phyloP scores from a whole-genome alignment of 495 filamentous ascomycete genomes.

The Lophiotrema nucula region DNA sequence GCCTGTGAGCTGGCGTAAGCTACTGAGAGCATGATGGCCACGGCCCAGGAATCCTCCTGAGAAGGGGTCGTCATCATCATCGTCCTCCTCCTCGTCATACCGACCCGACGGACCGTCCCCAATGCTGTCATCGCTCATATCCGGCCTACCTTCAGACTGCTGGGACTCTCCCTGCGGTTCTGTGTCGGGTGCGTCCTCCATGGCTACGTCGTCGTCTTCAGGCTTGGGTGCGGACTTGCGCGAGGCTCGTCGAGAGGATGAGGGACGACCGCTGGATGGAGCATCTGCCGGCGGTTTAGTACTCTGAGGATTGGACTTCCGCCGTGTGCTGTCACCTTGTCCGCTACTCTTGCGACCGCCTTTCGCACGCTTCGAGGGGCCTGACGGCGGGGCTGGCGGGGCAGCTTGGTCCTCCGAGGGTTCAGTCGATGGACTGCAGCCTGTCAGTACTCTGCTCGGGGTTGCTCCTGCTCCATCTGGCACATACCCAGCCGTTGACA shows the following conservation, averaged over 20 bases:
- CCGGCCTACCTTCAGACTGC: slow-evolving; percentile 29
- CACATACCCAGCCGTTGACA: slow-evolving; percentile 80
- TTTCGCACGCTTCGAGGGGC: slow-evolving; percentile 25
- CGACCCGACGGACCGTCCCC: slow-evolving; percentile 52
- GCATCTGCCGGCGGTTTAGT: slow-evolving; percentile 20
- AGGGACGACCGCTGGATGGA: slow-evolving; percentile 3
- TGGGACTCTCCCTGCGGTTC: slow-evolving; percentile 52
- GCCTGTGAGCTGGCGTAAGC: slow-evolving; percentile 80
- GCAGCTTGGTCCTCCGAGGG: slow-evolving; percentile 40
- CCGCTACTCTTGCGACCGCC: slow-evolving; percentile 16
- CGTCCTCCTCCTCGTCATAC: slow-evolving; percentile 64
- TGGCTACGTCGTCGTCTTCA: slow-evolving; percentile 40
- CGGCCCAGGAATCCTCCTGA: slow-evolving; percentile 68
- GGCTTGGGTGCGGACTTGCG: slow-evolving; percentile 39
- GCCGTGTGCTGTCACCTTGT: slow-evolving; percentile 21
- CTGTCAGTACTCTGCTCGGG: slow-evolving; percentile 23
- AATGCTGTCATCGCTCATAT: slow-evolving; percentile 49
- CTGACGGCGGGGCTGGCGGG: slow-evolving; percentile 52
- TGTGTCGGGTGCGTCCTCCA: slow-evolving; percentile 48
- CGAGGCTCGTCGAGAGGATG: slow-evolving; percentile 53
- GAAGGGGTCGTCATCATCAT: slow-evolving; percentile 80
- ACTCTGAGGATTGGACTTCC: background rate
- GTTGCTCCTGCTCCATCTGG: background rate
- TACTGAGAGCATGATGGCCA: slow-evolving; percentile 68
- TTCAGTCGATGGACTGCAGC: slow-evolving; percentile 37